phyloP scores from a whole-genome alignment of 1,284 basidiomycete species.

The Athelia sp. region DNA sequence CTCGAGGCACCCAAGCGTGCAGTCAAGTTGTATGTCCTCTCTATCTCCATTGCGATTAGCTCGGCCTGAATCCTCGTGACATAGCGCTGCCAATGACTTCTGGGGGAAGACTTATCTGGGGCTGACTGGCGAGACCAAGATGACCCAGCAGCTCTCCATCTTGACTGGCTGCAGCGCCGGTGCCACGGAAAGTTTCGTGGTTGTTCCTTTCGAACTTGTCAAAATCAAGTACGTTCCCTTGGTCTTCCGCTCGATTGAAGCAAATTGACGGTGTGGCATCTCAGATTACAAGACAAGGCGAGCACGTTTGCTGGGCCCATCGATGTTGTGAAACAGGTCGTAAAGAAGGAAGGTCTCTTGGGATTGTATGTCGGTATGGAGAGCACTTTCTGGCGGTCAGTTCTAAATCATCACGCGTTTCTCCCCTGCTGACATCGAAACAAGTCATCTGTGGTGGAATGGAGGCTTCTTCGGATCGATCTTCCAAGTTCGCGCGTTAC shows the following conservation, averaged over 20 bases:
- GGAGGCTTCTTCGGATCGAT: slow-evolving; percentile 95
- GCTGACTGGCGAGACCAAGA: slow-evolving; percentile 70
- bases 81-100: slow-evolving; percentile 83
- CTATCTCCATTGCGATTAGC: slow-evolving; percentile 3
- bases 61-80: background rate
- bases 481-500: slow-evolving; percentile 70
- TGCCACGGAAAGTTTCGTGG: slow-evolving; percentile 91
- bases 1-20: slow-evolving; percentile 98
- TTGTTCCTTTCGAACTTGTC: slow-evolving; percentile 95
- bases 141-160: slow-evolving; percentile 84
- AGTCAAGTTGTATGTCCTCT: slow-evolving; percentile 81
- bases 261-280: background rate
- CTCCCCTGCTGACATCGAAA: background rate
- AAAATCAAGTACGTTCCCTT: slow-evolving; percentile 89
- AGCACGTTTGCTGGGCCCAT: slow-evolving; percentile 87
- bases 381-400: slow-evolving; percentile 89
- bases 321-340: slow-evolving; percentile 81
- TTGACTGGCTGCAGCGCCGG: slow-evolving; percentile 92
- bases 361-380: slow-evolving; percentile 94
- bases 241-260: background rate
- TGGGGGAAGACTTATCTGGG: slow-evolving; percentile 81
- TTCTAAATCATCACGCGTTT: slow-evolving; percentile 1
- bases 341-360: slow-evolving; percentile 74
- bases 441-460: slow-evolving; percentile 84
- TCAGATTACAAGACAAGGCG: slow-evolving; percentile 85